A percentile compares a stretch with the other conserved stretches of the same genome.
Conservation (phyloP, 352 stramenopile genomes). For the Thraustochytrium sp. region DNA sequence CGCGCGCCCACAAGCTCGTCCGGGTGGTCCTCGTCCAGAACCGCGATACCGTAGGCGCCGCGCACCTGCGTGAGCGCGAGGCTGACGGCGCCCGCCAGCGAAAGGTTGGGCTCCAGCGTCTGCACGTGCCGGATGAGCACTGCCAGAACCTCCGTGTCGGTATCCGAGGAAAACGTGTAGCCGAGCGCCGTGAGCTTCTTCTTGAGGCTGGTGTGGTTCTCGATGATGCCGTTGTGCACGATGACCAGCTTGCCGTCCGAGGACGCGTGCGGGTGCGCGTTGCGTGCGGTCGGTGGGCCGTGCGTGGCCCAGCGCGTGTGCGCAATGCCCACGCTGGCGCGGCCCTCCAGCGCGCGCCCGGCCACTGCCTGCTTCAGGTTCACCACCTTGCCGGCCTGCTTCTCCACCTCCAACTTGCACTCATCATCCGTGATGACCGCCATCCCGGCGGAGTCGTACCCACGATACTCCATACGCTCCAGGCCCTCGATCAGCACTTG, state of each 20-base stretch:
- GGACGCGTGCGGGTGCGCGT: slow-evolving; percentile 95
- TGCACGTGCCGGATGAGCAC: slow-evolving; percentile 91
- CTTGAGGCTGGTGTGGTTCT: slow-evolving; percentile 88
- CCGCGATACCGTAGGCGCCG: slow-evolving; percentile 50
- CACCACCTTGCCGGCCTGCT: slow-evolving; percentile 48
- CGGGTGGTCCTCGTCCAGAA: slow-evolving; percentile 49
- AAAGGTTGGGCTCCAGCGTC: slow-evolving; percentile 72
- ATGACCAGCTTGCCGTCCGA: slow-evolving; percentile 82
- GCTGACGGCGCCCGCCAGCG: slow-evolving; percentile 40
- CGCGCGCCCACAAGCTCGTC: slow-evolving; percentile 50
- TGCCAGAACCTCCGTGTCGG: slow-evolving; percentile 96
- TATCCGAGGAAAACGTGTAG: slow-evolving; percentile 88
- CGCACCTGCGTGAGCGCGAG: slow-evolving; percentile 48
- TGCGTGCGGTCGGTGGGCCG: slow-evolving; percentile 93
- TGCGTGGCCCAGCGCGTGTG: slow-evolving; percentile 99
- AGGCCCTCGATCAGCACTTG: slow-evolving; percentile 73
- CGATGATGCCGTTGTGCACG: slow-evolving; percentile 99
- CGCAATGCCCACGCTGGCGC: slow-evolving; percentile 84
- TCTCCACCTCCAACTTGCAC: slow-evolving; percentile 47
- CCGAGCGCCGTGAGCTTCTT: slow-evolving; percentile 65
- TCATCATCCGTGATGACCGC: slow-evolving; percentile 71
- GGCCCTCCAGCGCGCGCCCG: slow-evolving; percentile 45
- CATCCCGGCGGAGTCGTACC: slow-evolving; percentile 95
- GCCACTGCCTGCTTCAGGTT: slow-evolving; percentile 80
- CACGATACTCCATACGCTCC: slow-evolving; percentile 85